These are phyloP conservation scores for Linnemannia hyalina DNA, from an alignment of 192 early-diverging fungal genomes.

Conservation along the genomic window DNA sequence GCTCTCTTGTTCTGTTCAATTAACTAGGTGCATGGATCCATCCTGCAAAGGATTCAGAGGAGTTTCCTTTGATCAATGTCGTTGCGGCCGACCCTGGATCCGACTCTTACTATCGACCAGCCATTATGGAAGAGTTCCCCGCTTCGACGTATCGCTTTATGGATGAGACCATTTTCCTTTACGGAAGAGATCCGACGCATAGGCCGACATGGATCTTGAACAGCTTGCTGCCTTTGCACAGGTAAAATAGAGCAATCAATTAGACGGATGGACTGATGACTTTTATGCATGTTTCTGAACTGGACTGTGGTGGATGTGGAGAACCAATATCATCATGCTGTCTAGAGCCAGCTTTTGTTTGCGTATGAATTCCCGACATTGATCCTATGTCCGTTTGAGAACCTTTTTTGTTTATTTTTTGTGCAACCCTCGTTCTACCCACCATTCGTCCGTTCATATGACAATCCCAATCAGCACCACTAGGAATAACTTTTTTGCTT, in stretches of 20 bases:
- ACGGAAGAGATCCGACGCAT: slow-evolving; percentile 38
- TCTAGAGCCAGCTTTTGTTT: not conserved
- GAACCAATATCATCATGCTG: not conserved
- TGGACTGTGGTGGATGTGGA: not conserved
- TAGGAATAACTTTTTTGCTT: not conserved
- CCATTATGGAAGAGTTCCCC: slow-evolving; percentile 33
- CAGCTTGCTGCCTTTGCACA: slow-evolving; percentile 48
- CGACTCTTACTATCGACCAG: slow-evolving; percentile 40
- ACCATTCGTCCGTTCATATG: not conserved
- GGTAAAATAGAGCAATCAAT: slow-evolving; percentile 20
- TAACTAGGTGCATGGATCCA: slow-evolving; percentile 48
- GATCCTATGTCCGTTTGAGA: not conserved
- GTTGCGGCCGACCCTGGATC: slow-evolving; percentile 46
- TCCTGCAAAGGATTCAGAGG: slow-evolving; percentile 7
- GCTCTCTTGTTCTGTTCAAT: not conserved
- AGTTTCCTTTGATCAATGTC: slow-evolving; percentile 35
- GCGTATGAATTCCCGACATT: not conserved
- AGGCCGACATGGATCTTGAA: slow-evolving; percentile 45
- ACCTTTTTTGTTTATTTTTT: not conserved
- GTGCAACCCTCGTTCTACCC: not conserved
- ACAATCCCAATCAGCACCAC: not conserved
- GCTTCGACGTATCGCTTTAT: slow-evolving; percentile 32
- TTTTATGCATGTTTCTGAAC: not conserved
- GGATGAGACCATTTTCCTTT: slow-evolving; percentile 49
- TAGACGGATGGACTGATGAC: not conserved